Conservation (phyloP, 2,329 filamentous ascomycete genomes). For the Calonectria ilicicola region DNA sequence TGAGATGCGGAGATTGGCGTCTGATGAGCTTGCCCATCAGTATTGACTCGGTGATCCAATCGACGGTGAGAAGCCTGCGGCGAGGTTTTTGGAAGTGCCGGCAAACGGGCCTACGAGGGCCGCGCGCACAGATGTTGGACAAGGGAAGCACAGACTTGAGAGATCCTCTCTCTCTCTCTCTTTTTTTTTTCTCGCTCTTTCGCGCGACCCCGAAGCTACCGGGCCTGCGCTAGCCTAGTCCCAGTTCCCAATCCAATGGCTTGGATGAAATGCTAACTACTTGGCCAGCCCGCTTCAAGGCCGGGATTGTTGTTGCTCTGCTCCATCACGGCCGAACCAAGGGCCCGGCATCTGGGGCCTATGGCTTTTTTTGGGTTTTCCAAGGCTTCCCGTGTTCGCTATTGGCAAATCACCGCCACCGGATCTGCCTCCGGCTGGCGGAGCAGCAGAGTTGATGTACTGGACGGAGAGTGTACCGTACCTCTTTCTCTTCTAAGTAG, state of each 20-base stretch:
- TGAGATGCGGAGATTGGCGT: neutral
- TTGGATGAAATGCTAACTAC: neutral
- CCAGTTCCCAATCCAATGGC: conserved; percentile 6
- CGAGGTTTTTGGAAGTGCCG: neutral
- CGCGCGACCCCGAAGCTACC: neutral
- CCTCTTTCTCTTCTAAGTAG: neutral
- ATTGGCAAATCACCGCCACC: neutral
- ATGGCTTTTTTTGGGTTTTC: neutral
- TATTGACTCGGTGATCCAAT: neutral
- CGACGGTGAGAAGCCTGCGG: neutral
- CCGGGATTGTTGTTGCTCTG: neutral
- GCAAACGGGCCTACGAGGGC: neutral
- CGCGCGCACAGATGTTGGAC: neutral
- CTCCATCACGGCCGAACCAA: conserved; percentile 11
- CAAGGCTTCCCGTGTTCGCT: neutral
- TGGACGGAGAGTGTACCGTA: neutral
- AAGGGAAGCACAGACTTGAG: conserved; percentile 10
- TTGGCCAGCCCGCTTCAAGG: neutral
- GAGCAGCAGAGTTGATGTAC: neutral
- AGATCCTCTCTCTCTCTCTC: neutral
- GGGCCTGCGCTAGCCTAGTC: neutral
- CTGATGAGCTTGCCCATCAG: neutral
- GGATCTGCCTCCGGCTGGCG: neutral
- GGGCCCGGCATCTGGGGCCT: conserved; percentile 8
- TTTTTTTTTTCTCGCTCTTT: neutral